Evolutionary conservation across 208 protist species (phyloP).

Genomic region (Tritrichomonas musculus): DNA sequence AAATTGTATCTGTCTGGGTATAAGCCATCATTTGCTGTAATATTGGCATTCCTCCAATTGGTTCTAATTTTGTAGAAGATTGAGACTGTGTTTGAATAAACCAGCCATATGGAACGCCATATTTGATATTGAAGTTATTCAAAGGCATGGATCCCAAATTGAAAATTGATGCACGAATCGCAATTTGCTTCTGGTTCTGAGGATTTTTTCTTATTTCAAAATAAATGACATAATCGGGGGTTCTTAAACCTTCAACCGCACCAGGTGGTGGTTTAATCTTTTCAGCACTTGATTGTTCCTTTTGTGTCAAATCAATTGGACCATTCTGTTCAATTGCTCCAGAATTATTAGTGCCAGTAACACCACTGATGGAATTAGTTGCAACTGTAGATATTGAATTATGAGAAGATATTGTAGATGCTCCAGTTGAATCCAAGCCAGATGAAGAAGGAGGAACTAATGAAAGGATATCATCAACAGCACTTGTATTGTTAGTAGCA

Average conservation of each 20-base stretch:
- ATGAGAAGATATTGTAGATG: background rate
- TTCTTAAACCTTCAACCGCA: background rate
- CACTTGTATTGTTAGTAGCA: no score
- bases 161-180: background rate
- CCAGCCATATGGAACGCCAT: background rate
- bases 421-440: no score
- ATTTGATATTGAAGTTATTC: background rate
- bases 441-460: no score
- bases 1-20: background rate
- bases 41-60: background rate
- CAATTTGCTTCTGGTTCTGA: background rate
- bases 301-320: background rate
- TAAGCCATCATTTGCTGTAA: background rate
- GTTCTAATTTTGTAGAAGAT: background rate
- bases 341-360: background rate
- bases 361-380: background rate
- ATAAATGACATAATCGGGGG: background rate
- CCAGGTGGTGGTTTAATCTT: background rate
- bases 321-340: background rate
- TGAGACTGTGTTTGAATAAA: background rate
- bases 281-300: no score
- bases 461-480: no score
- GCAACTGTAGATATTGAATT: background rate
- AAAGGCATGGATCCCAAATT: background rate
- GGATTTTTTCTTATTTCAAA: background rate